A percentile compares a stretch with the other conserved stretches of the same genome.
phyloP scores from a whole-genome alignment of 805 yeast species.

The Candida parachauliodes region DNA sequence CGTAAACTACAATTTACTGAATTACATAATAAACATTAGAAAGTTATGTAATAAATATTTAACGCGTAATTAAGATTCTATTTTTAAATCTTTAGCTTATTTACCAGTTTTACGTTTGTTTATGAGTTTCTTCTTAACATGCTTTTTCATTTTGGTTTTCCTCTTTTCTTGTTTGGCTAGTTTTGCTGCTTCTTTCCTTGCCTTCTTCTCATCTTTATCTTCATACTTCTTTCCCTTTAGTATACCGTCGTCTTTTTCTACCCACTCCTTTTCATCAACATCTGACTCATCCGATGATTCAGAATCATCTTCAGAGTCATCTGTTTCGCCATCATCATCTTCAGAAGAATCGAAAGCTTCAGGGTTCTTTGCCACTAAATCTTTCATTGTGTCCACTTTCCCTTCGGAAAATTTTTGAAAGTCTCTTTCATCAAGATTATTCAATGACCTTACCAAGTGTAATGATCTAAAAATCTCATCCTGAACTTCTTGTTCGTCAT shows the following conservation, averaged over 20 bases:
- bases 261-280: constrained; percentile 40
- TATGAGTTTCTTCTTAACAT: constrained; percentile 33
- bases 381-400: constrained; percentile 71
- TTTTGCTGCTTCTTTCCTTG: constrained; percentile 35
- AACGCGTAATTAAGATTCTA: not conserved
- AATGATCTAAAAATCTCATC: constrained; percentile 86
- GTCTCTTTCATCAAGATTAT: constrained; percentile 87
- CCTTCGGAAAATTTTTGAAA: constrained; percentile 76
- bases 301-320: constrained; percentile 21
- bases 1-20: too few species aligned
- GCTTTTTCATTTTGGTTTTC: constrained; percentile 40
- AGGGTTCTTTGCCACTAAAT: constrained; percentile 42
- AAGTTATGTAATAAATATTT: too few species aligned
- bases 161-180: constrained; percentile 26
- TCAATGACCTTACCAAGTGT: constrained; percentile 73
- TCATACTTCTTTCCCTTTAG: constrained; percentile 67
- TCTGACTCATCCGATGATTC: constrained; percentile 28
- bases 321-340: constrained; percentile 21
- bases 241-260: constrained; percentile 30
- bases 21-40: too few species aligned
- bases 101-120: constrained; percentile 60
- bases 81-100: not conserved
- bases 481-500: constrained; percentile 50
- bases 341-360: constrained; percentile 18
- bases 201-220: constrained; percentile 50